Base-by-base conservation (phyloP, 768 basidiomycete genomes). In the Suillus tomentosus region DNA sequence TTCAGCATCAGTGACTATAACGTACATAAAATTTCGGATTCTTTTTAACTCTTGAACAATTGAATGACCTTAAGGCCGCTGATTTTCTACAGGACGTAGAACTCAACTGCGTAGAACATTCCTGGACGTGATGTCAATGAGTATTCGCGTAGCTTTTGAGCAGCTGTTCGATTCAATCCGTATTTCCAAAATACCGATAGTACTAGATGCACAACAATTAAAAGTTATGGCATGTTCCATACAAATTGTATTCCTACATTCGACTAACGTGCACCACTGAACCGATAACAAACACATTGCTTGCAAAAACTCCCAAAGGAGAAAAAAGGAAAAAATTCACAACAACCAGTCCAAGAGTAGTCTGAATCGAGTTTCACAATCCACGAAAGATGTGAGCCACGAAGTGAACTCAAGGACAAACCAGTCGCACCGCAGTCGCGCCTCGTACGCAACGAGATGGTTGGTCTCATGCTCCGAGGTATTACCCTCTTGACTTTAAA, bases 361-460 rank as follows among this genome's bases (percentile, higher is more conserved):
- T 48, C 48, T 48, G 48, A 48, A 48, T 48, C 48, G 48, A 48
- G 48, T 48, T 48, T 48, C 48, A 48, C 22, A 22, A 22, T 48
- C 48, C 6, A 48, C 22, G 24, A 48, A 48, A 48, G 48, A 24
- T 48, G 22, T 48, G 48, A 48, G 48, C 10, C 48, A 48, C 48
- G 48, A 48, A 48, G 48, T 48, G 22, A 48, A 48, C 48, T 48
- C 48, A 48, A 48, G 22, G 48, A 48, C 48, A 14, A 48, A 48
- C 48, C 13, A 48, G 22, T 24, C 47, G 22, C 47, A 48, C 22
- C 14, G 48, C 24, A 50, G 48, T 24, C 14, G 24, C 14, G 48
- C 48, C 48, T 50, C 48, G 14, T 50, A 50, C 2, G 48, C 48
- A 50, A 50, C 1, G 48, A 50, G 48, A 24, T 27, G 14, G 14